phyloP scores from a whole-genome alignment of 305 asterid genomes.

The Ilex paraguariensis region DNA sequence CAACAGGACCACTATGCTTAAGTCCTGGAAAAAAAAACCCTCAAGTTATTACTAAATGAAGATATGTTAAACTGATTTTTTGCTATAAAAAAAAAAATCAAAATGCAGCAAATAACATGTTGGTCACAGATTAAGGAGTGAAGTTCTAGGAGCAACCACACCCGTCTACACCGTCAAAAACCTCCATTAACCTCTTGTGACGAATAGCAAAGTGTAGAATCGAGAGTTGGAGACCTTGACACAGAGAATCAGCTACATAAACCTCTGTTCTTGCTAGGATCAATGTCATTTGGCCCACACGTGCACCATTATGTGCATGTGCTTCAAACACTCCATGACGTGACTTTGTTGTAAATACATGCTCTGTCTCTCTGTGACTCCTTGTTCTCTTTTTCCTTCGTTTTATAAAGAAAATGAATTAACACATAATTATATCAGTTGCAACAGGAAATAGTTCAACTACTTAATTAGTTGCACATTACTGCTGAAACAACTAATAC shows the following conservation, averaged over 20 bases:
- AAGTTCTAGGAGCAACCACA: conserved; percentile 78
- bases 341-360: conserved; percentile 66
- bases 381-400: conserved; percentile 60
- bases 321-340: conserved; percentile 87
- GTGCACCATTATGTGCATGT: conserved; percentile 84
- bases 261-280: conserved; percentile 44
- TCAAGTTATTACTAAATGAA: too few relatives aligned
- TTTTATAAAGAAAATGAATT: background rate
- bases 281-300: conserved; percentile 60
- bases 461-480: too few relatives aligned
- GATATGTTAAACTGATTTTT: too few relatives aligned
- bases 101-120: conserved; percentile 64
- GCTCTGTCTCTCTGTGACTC: conserved; percentile 49
- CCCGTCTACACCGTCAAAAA: conserved; percentile 62
- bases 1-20: too few relatives aligned
- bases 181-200: conserved; percentile 75
- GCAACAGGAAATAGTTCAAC: too few relatives aligned
- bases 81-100: too few relatives aligned
- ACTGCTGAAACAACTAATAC: too few relatives aligned
- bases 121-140: conserved; percentile 80
- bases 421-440: too few relatives aligned
- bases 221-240: conserved; percentile 76
- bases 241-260: conserved; percentile 78
- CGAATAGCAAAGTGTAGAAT: conserved; percentile 78
- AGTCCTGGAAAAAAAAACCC: too few relatives aligned